Percentiles rank a stretch among this genome's conserved stretches.
Evolutionary conservation across 2,329 filamentous ascomycete genomes (phyloP).

Genomic region (Emericellopsis atlantica): DNA sequence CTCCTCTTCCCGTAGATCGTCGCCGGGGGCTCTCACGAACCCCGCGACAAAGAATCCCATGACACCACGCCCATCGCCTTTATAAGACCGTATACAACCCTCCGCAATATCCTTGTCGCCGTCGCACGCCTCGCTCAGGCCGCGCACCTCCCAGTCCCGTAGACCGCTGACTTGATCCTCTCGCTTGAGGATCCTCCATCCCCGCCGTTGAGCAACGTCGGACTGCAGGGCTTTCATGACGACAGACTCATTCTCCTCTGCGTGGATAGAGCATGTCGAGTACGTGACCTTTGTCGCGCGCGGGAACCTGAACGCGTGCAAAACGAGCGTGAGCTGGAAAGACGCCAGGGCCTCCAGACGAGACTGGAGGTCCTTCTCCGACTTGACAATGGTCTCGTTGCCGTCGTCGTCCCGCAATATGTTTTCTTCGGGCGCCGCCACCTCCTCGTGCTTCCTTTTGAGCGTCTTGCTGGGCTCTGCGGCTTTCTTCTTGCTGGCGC

Average conservation of each 20-base stretch:
- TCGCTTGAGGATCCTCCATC: slow-evolving; percentile 67
- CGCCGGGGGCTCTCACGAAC: slow-evolving; percentile 41
- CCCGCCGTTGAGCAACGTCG: slow-evolving; percentile 47
- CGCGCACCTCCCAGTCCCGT: slow-evolving; percentile 60
- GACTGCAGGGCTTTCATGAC: slow-evolving; percentile 61
- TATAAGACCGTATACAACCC: slow-evolving; percentile 70
- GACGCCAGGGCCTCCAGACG: slow-evolving; percentile 62
- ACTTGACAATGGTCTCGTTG: slow-evolving; percentile 36
- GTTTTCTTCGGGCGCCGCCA: slow-evolving; percentile 15
- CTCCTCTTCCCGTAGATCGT: slow-evolving; percentile 6
- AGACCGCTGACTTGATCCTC: slow-evolving; percentile 66
- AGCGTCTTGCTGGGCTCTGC: slow-evolving; percentile 2
- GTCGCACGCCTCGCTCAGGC: slow-evolving; percentile 32
- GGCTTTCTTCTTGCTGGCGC: slow-evolving; percentile 6
- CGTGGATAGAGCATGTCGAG: slow-evolving; percentile 84
- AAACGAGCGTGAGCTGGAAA: slow-evolving; percentile 72
- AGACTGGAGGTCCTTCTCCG: slow-evolving; percentile 43
- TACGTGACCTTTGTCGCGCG: slow-evolving; percentile 69
- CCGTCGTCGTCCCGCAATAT: slow-evolving; percentile 43
- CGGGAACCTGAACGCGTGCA: slow-evolving; percentile 76
- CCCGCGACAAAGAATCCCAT: slow-evolving; percentile 96
- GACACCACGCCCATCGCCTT: slow-evolving; percentile 68
- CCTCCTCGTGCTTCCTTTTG: slow-evolving; percentile 33
- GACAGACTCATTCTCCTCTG: slow-evolving; percentile 79
- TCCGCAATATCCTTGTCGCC: slow-evolving; percentile 47